These are phyloP conservation scores for Debaryomyces fabryi DNA, from an alignment of 1,139 yeast genomes.

Conservation along the genomic window DNA sequence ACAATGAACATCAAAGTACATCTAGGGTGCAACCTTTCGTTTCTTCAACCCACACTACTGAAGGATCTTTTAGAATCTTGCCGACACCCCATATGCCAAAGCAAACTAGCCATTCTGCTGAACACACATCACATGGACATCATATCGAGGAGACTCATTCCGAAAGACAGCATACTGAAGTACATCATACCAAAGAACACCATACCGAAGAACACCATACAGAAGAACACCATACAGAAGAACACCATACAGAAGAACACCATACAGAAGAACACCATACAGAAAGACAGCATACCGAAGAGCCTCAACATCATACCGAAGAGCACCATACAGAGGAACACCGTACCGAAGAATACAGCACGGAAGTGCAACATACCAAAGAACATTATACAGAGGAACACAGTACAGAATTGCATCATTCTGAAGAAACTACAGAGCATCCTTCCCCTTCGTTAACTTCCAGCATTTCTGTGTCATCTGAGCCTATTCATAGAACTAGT, in stretches of 20 bases:
- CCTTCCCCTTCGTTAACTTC: too few species aligned
- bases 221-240: too few species aligned
- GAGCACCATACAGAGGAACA: too few species aligned
- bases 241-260: not conserved
- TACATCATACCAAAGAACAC: not conserved
- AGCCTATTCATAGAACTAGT: not conserved
- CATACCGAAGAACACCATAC: not conserved
- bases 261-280: too few species aligned
- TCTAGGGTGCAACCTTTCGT: not conserved
- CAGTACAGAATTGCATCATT: too few species aligned
- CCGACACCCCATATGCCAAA: not conserved
- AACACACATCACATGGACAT: not conserved
- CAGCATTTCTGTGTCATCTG: not conserved
- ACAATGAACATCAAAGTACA: not conserved
- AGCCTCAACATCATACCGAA: too few species aligned
- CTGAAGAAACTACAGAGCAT: too few species aligned
- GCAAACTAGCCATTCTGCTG: not conserved
- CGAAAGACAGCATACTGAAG: not conserved
- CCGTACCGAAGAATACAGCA: too few species aligned
- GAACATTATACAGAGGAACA: too few species aligned
- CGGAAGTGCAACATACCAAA: too few species aligned
- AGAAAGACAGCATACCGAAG: too few species aligned
- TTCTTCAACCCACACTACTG: not conserved
- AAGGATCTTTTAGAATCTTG: not conserved
- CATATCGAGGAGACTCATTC: not conserved